Conservation (phyloP, 208 protist species). For the Ichthyophonus hoferi region DNA sequence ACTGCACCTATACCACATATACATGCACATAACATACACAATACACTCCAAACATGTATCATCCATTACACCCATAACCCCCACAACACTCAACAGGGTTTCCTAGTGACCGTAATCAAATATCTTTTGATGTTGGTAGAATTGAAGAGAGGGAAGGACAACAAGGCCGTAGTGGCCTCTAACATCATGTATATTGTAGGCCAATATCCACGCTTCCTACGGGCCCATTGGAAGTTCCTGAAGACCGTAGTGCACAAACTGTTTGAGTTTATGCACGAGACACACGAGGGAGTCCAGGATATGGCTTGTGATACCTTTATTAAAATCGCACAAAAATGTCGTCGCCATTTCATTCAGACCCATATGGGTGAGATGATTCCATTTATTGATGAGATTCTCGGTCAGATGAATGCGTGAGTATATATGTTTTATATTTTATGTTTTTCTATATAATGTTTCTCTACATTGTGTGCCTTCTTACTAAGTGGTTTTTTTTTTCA, state of each 20-base stretch:
- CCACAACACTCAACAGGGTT: no score
- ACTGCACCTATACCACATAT: no score
- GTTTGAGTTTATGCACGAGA: conserved; percentile 99
- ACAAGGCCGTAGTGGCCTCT: conserved; percentile 95
- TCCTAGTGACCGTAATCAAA: conserved; percentile 94
- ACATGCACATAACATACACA: no score
- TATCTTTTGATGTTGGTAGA: conserved; percentile 94
- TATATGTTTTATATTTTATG: no score
- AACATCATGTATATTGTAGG: conserved; percentile 99
- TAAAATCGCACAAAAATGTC: conserved; percentile 92
- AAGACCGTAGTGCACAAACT: conserved; percentile 96
- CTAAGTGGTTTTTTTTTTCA: no score
- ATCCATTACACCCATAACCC: no score
- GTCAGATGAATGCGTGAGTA: conserved; percentile 61
- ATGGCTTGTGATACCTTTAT: conserved; percentile 99
- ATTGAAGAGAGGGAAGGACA: conserved; percentile 83
- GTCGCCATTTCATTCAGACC: conserved; percentile 73
- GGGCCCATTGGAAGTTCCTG: conserved; percentile 92
- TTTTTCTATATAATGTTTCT: no score
- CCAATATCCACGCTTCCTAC: conserved; percentile 93
- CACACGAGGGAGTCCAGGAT: conserved; percentile 96
- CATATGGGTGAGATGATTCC: conserved; percentile 64
- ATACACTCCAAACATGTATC: no score
- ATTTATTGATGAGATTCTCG: conserved; percentile 86
- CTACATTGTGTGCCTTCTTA: no score